Percentiles rank a stretch among this genome's conserved stretches.
Conservation (phyloP, 2,329 filamentous ascomycete species). For the Botrytis medusae region DNA sequence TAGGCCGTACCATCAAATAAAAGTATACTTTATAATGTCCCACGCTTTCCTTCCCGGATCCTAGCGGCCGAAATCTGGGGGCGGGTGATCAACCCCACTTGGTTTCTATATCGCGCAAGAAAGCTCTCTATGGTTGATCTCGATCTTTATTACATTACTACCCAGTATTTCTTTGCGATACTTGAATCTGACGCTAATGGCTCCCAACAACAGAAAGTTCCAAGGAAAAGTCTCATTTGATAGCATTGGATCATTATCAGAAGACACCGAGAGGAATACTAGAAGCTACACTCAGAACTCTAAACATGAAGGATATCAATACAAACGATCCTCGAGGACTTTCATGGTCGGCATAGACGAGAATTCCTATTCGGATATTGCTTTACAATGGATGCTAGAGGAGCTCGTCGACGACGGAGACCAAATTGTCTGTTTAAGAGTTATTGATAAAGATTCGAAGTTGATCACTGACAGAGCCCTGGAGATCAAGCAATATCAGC, state of each 20-base stretch:
- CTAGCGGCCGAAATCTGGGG: conserved; percentile 20
- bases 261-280: conserved; percentile 55
- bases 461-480: conserved; percentile 60
- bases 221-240: conserved; percentile 71
- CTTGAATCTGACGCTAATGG: conserved; percentile 18
- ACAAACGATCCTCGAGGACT: conserved; percentile 65
- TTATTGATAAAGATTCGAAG: conserved; percentile 69
- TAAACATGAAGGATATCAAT: conserved; percentile 71
- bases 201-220: conserved; percentile 51
- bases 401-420: conserved; percentile 77
- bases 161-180: not conserved
- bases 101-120: conserved; percentile 18
- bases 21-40: conserved; percentile 15
- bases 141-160: conserved; percentile 4
- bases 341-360: conserved; percentile 73
- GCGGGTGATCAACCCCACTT: conserved; percentile 24
- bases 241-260: conserved; percentile 64
- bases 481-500: conserved; percentile 60
- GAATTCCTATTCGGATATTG: conserved; percentile 74
- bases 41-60: conserved; percentile 17
- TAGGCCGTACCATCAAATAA: not conserved
- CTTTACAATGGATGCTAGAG: conserved; percentile 72
- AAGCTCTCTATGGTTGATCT: conserved; percentile 1
- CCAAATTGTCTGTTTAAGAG: conserved; percentile 70
- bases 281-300: conserved; percentile 69